Evolutionary conservation across 1,284 basidiomycete species (phyloP), one percentile per base, ranked within the genome.

Genomic region (Ustilago vetiveriae): DNA sequence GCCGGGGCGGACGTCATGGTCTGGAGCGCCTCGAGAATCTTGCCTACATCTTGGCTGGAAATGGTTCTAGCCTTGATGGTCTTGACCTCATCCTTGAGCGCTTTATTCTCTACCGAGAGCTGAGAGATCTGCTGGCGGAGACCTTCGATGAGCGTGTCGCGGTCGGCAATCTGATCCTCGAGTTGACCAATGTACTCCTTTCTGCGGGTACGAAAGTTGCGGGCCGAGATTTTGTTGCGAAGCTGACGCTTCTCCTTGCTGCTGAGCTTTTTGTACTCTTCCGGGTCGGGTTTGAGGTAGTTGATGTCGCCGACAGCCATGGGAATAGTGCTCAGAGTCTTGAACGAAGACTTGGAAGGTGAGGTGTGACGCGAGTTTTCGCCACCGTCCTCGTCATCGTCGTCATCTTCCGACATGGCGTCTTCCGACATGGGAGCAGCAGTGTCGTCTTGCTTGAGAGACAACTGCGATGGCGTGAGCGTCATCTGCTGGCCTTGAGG

Each of bases 171-270:
- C 83, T 97, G 92, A 44, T 89, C 90, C 83, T 98, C 95, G 50
- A 97, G 88, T 0, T 92, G 92, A 7, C 90, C 87, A 67, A 97
- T 95, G 83, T 97, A 95, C 83, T 96, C 94, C 85, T 98, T 97
- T 83, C 94, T 86, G 40, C 94, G 86, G 30, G 94, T 92, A 26
- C 95, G 86, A 85, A 98, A 97, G 81, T 95, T 96, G 59, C 94
- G 86, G 1, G 95, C 95, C 72, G 90, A 91, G 67, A 98, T 94
- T 88, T 98, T 98, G 85, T 98, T 98, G 56, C 95, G 85, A 35
- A 98, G 85, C 83, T 98, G 95, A 16, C 95, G 85, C 84, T 98
- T 98, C 84, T 98, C 94, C 84, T 97, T 98, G 81, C 89, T 90
- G 17, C 88, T 89, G 86, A 98, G 90, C 84, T 93, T 96, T 83